These are phyloP conservation scores for Melastoma candidum DNA, from an alignment of 441 rosid genomes.

Conservation along the genomic window DNA sequence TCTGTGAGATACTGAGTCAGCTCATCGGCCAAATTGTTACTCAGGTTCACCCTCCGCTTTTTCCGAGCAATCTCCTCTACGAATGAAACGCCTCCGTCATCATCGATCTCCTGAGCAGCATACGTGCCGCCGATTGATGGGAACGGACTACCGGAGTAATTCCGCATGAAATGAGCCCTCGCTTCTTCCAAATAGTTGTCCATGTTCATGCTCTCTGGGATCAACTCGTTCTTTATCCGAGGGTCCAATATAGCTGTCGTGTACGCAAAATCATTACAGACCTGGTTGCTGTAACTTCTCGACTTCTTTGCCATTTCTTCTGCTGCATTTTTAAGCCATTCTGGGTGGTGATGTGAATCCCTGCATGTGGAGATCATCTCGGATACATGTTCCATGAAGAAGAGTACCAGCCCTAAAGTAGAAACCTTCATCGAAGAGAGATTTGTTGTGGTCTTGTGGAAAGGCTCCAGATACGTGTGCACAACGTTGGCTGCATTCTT, in stretches of 20 bases:
- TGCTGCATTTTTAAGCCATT: slow-evolving; percentile 73
- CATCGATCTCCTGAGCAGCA: slow-evolving; percentile 63
- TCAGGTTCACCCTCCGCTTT: slow-evolving; percentile 76
- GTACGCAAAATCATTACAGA: slow-evolving; percentile 71
- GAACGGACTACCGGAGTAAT: slow-evolving; percentile 58
- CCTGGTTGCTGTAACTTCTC: slow-evolving; percentile 56
- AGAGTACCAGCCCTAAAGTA: slow-evolving; percentile 72
- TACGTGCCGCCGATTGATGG: slow-evolving; percentile 46
- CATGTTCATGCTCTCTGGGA: slow-evolving; percentile 61
- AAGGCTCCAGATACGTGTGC: slow-evolving; percentile 71
- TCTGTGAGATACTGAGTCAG: slow-evolving; percentile 84
- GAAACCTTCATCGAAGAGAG: slow-evolving; percentile 67
- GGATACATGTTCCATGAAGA: slow-evolving; percentile 91
- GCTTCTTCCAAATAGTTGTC: slow-evolving; percentile 81
- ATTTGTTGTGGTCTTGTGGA: slow-evolving; percentile 70
- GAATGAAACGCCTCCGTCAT: slow-evolving; percentile 67
- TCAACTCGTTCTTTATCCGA: slow-evolving; percentile 74
- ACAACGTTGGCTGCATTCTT: slow-evolving; percentile 49
- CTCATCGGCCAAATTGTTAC: slow-evolving; percentile 50
- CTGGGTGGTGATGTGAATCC: slow-evolving; percentile 61
- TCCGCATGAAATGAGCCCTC: slow-evolving; percentile 58
- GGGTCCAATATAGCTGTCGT: slow-evolving; percentile 89
- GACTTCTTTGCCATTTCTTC: slow-evolving; percentile 87
- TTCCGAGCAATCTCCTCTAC: slow-evolving; percentile 90
- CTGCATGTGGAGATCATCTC: slow-evolving; percentile 61